phyloP scores from a whole-genome alignment of 371 early-diverging fungal genomes.

The Haplosporangium sp. region DNA sequence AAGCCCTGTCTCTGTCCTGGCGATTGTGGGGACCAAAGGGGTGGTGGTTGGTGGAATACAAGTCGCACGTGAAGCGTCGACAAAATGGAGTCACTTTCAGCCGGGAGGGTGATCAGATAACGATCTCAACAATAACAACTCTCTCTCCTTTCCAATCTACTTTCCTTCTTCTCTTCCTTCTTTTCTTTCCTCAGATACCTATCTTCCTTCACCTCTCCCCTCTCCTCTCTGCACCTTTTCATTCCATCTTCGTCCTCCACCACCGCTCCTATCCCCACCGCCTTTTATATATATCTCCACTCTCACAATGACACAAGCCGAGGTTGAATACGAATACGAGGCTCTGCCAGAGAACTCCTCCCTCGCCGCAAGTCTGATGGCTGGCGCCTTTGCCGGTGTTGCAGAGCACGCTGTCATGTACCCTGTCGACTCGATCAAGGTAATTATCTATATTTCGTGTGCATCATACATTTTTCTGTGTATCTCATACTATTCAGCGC shows the following conservation, averaged over 20 bases:
- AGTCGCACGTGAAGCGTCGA: too few relatives aligned
- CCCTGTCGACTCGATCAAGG: conserved; percentile 95
- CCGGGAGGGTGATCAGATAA: conserved; percentile 2
- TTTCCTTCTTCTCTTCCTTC: neutral
- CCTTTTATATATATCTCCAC: neutral
- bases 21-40: too few relatives aligned
- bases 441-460: conserved; percentile 34
- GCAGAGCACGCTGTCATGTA: conserved; percentile 96
- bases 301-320: neutral
- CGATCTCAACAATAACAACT: neutral
- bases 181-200: neutral
- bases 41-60: too few relatives aligned
- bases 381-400: conserved; percentile 96
- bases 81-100: too few relatives aligned
- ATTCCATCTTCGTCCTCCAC: neutral
- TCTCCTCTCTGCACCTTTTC: neutral
- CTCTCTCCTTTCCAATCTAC: neutral
- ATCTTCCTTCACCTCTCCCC: neutral
- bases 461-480: too few relatives aligned
- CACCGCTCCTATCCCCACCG: conserved; percentile 1
- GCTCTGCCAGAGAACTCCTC: conserved; percentile 83
- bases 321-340: conserved; percentile 83
- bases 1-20: too few relatives aligned
- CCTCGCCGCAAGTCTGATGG: conserved; percentile 82
- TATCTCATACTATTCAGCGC: neutral